Percentiles rank a stretch among this genome's conserved stretches.
phyloP scores from a whole-genome alignment of 441 rosid genomes.

The Bocquillonia castaneifolia region DNA sequence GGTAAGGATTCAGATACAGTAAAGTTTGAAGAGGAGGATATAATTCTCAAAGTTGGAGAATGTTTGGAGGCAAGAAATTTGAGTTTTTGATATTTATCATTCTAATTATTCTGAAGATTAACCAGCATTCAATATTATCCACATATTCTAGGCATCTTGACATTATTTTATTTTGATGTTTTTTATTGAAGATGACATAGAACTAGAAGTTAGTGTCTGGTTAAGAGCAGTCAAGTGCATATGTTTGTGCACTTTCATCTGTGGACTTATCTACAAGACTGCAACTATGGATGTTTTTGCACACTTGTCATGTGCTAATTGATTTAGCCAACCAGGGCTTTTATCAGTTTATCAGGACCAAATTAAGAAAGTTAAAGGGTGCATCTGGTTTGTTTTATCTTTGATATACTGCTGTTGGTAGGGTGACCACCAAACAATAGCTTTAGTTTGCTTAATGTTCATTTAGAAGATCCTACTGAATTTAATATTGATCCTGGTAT shows the following conservation, averaged over 20 bases:
- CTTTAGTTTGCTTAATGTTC: neutral
- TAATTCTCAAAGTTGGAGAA: slow-evolving; percentile 89
- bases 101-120: slow-evolving; percentile 1
- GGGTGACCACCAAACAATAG: neutral
- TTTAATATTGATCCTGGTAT: neutral
- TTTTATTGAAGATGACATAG: neutral
- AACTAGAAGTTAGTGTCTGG: neutral
- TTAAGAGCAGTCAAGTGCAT: neutral
- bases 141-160: neutral
- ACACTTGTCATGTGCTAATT: neutral
- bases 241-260: neutral
- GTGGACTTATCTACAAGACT: neutral
- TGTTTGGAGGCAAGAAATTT: slow-evolving; percentile 80
- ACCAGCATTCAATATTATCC: slow-evolving; percentile 1
- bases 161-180: neutral
- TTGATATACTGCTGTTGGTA: neutral
- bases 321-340: no score
- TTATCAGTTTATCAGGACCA: neutral
- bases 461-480: neutral
- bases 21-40: slow-evolving; percentile 69
- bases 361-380: neutral
- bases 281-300: neutral
- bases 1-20: slow-evolving; percentile 61
- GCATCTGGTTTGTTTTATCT: neutral
- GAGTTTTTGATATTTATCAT: slow-evolving; percentile 14